These are phyloP conservation scores for Leishmania gerbilli DNA, from an alignment of 208 protist genomes.

Conservation along the genomic window DNA sequence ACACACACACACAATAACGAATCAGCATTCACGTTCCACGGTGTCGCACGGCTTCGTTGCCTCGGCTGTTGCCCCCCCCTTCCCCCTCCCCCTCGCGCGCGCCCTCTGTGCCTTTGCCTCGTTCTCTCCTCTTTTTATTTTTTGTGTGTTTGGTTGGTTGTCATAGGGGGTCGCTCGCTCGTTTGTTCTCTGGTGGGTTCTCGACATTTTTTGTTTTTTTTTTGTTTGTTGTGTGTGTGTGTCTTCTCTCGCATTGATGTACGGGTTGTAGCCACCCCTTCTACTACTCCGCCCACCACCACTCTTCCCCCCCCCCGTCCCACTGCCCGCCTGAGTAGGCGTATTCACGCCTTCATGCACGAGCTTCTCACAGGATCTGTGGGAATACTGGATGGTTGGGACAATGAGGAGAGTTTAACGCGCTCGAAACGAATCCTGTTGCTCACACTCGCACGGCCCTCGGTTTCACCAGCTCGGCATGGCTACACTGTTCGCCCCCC, in stretches of 20 bases:
- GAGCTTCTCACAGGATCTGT: not conserved
- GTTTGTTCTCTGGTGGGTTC: not conserved
- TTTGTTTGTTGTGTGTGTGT: too few species aligned
- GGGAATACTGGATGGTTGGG: not conserved
- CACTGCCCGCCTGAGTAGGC: not conserved
- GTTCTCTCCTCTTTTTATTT: not conserved
- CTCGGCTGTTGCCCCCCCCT: not conserved
- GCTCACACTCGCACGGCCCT: not conserved
- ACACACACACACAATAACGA: too few species aligned
- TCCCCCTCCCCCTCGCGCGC: not conserved
- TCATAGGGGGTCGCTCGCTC: not conserved
- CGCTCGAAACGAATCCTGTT: not conserved
- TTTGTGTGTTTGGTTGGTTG: not conserved
- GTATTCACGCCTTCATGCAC: not conserved
- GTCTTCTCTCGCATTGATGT: not conserved
- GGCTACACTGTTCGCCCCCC: not conserved
- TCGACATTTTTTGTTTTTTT: not conserved
- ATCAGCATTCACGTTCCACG: not conserved
- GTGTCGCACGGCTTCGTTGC: not conserved
- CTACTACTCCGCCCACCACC: too few species aligned
- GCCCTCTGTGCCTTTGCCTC: not conserved
- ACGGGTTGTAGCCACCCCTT: not conserved
- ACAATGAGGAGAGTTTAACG: not conserved
- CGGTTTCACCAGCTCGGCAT: not conserved
- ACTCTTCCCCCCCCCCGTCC: too few species aligned